Evolutionary conservation across 441 rosid genomes (phyloP).

Genomic region (Pelargonium australe): DNA sequence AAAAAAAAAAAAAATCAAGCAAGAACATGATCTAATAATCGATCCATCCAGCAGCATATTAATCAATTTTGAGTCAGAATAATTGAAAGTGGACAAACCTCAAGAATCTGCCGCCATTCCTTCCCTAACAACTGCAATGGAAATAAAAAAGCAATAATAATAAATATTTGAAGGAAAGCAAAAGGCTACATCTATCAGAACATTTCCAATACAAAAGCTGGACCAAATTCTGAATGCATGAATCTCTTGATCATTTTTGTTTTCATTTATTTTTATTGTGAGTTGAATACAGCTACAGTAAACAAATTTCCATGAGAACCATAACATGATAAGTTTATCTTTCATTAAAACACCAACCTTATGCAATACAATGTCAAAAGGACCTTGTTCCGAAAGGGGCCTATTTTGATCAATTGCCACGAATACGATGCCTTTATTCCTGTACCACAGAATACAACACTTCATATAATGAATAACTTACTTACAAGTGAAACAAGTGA

Average conservation of each 20-base stretch:
- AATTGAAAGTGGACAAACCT: slow-evolving; percentile 38
- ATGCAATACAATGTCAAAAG: slow-evolving; percentile 73
- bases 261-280: background rate
- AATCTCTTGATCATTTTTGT: background rate
- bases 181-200: background rate
- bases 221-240: background rate
- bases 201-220: background rate
- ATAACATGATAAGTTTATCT: background rate
- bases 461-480: slow-evolving; percentile 3
- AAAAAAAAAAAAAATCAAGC: background rate
- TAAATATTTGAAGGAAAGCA: slow-evolving; percentile 6
- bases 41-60: background rate
- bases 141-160: slow-evolving; percentile 12
- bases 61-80: background rate
- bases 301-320: background rate
- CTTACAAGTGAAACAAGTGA: background rate
- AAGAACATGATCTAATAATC: background rate
- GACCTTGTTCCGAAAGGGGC: slow-evolving; percentile 78
- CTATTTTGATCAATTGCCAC: slow-evolving; percentile 65
- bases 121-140: slow-evolving; percentile 56
- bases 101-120: slow-evolving; percentile 75
- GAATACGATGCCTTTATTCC: slow-evolving; percentile 72
- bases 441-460: slow-evolving; percentile 25
- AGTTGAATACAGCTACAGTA: background rate
- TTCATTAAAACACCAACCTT: slow-evolving; percentile 36